Conservation (phyloP, 2,329 filamentous ascomycete genomes). For the Trichoderma semiorbis region DNA sequence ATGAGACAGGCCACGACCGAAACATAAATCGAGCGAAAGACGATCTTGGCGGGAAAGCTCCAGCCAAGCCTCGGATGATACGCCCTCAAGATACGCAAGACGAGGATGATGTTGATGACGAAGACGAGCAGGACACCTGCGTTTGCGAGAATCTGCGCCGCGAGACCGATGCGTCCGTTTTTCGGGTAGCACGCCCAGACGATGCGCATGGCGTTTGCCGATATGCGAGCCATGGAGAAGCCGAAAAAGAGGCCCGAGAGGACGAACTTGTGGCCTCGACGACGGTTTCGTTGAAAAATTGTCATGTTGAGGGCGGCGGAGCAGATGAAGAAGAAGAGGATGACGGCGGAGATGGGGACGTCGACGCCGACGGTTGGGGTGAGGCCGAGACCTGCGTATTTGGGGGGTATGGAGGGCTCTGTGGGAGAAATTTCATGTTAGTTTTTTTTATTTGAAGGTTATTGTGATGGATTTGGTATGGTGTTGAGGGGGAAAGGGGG, state of each 20-base stretch:
- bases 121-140: slow-evolving; percentile 74
- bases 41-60: slow-evolving; percentile 48
- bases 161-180: slow-evolving; percentile 46
- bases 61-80: slow-evolving; percentile 70
- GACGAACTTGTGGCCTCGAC: slow-evolving; percentile 54
- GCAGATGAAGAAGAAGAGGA: slow-evolving; percentile 55
- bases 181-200: slow-evolving; percentile 47
- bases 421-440: neutral
- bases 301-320: slow-evolving; percentile 57
- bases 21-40: slow-evolving; percentile 57
- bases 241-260: slow-evolving; percentile 56
- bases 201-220: slow-evolving; percentile 50
- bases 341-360: slow-evolving; percentile 60
- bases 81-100: slow-evolving; percentile 71
- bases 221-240: slow-evolving; percentile 54
- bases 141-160: slow-evolving; percentile 66
- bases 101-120: slow-evolving; percentile 72
- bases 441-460: neutral
- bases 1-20: slow-evolving; percentile 58
- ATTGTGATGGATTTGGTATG: neutral
- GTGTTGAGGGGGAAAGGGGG: neutral
- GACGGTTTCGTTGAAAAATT: slow-evolving; percentile 51
- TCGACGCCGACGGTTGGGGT: slow-evolving; percentile 56
- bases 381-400: slow-evolving; percentile 52
- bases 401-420: slow-evolving; percentile 40